These are phyloP conservation scores for Pholiota conissans DNA, from an alignment of 768 basidiomycete species.

Conservation along the genomic window DNA sequence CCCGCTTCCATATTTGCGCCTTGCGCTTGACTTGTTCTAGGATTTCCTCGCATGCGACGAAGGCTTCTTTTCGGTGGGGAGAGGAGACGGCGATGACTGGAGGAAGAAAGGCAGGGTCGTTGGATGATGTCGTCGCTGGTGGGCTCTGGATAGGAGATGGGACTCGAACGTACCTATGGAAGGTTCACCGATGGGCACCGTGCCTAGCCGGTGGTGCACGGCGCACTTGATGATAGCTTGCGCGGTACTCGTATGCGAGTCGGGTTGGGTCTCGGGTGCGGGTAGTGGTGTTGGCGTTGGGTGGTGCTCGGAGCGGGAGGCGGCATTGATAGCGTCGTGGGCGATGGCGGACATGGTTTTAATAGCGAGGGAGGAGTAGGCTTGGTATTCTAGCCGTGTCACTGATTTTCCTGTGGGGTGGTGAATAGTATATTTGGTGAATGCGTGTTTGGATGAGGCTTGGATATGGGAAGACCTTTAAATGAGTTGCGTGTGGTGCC, in stretches of 20 bases:
- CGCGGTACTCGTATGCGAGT: constrained; percentile 11
- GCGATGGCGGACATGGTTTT: constrained; percentile 72
- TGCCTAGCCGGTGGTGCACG: constrained; percentile 77
- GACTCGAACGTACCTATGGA: constrained; percentile 55
- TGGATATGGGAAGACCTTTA: constrained; percentile 49
- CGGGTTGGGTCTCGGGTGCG: background rate
- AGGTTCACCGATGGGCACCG: constrained; percentile 74
- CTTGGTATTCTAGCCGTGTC: constrained; percentile 77
- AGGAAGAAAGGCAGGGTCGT: background rate
- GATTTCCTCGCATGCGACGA: constrained; percentile 75
- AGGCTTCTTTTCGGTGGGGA: constrained; percentile 82
- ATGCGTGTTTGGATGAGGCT: too few species aligned
- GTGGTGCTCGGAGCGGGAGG: constrained; percentile 45
- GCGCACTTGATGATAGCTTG: constrained; percentile 55
- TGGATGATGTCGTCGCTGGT: too few species aligned
- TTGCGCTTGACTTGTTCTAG: constrained; percentile 84
- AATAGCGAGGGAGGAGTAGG: constrained; percentile 78
- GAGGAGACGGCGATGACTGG: constrained; percentile 80
- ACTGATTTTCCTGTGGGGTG: constrained; percentile 69
- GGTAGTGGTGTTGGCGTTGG: too few species aligned
- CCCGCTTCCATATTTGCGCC: constrained; percentile 91
- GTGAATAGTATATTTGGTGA: background rate
- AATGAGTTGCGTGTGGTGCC: constrained; percentile 83
- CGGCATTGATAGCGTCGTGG: constrained; percentile 38
- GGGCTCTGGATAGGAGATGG: too few species aligned